Evolutionary conservation across 768 basidiomycete genomes (phyloP), one percentile per base, ranked within the genome.

Genomic region (Mycena metata): DNA sequence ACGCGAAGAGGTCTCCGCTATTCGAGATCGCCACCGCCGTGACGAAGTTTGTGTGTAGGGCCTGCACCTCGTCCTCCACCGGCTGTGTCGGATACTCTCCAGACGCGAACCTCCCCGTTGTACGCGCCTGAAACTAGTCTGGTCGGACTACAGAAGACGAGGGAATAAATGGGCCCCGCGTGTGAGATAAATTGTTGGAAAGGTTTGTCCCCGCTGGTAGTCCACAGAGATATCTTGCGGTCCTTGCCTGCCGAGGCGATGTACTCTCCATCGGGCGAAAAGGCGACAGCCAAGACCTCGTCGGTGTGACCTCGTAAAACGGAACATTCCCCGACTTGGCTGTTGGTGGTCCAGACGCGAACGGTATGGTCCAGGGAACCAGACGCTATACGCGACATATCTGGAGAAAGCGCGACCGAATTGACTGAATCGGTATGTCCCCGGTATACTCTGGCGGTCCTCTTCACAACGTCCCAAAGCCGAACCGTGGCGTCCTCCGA

Each of bases 201-300:
- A 26, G 30, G 50, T 24, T 52, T 8, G 30, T 24, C 30, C 2
- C 17, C n/a, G 30, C 24, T 17, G 23, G 26, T 26, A 6, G 19
- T 33, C 50, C 50, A 52, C 2, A 52, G 23, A 9, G 5, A 24
- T 26, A 52, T 52, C 26, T 23, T 52, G 24, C 26, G 5, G 15
- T 52, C 50, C 5, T 30, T 52, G 9, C 50, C 50, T 16, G 23
- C 50, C 23, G 50, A 52, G 23, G 50, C 50, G 24, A 52, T 52
- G 17, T 24, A 33, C 11, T 13, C 12, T 30, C 50, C 50, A 30
- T 52, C 50, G 23, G 23, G 23, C 7, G 50, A 52, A 52, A 16
- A 52, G 6, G 50, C 50, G 16, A 52, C 50, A 17, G 24, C 19
- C 30, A 36, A n/a, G 7, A 52, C 50, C 2, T 12, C 50, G n/a